Evolutionary conservation across 129 eudicot genomes (phyloP).

Genomic region (Daucus carota): DH1_v3.0 NC_030384.2:17310501-17311000

Average conservation of each 20-base stretch:
- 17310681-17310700: background rate
- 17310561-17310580: constrained; percentile 70
- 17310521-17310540: constrained; percentile 40
- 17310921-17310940: constrained; percentile 76
- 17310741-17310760: background rate
- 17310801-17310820: constrained; percentile 41
- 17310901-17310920: constrained; percentile 54
- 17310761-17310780: constrained; percentile 63
- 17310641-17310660: background rate
- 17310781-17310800: constrained; percentile 79
- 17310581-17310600: constrained; percentile 51
- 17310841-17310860: background rate
- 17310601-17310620: constrained; percentile 28
- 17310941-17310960: constrained; percentile 76
- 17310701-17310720: background rate
- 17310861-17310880: background rate
- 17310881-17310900: constrained; percentile 78
- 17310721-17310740: background rate
- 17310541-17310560: constrained; percentile 34
- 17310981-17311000: background rate
- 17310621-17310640: constrained; percentile 17
- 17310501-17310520: background rate
- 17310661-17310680: background rate
- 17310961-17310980: constrained; percentile 67
- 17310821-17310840: constrained; percentile 21